Evolutionary conservation across 1,284 basidiomycete genomes (phyloP).

Genomic region (Xerocomus amazonicus): DNA sequence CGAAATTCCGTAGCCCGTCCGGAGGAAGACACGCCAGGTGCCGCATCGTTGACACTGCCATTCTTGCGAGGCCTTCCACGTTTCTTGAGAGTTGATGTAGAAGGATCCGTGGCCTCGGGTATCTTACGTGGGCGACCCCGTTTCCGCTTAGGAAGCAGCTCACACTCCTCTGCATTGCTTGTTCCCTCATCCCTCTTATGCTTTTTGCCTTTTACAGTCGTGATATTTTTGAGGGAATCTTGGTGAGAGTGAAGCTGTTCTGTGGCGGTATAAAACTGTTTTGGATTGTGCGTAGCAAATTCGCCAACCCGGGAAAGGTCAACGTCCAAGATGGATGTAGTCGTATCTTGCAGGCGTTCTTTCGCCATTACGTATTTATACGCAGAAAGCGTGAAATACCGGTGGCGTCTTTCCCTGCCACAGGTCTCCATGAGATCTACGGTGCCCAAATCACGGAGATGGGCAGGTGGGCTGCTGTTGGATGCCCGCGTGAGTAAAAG

Average conservation of each 20-base stretch:
- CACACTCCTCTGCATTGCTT: constrained; percentile 27
- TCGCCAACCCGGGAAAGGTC: constrained; percentile 51
- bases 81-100: constrained; percentile 19
- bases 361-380: constrained; percentile 53
- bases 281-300: constrained; percentile 43
- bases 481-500: constrained; percentile 68
- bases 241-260: constrained; percentile 43
- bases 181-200: constrained; percentile 23
- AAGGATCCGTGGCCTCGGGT: constrained; percentile 9
- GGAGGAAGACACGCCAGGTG: neutral
- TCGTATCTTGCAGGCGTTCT: constrained; percentile 54
- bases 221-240: constrained; percentile 42
- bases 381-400: constrained; percentile 68
- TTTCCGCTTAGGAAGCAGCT: constrained; percentile 33
- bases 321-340: constrained; percentile 40
- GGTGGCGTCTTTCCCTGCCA: constrained; percentile 76
- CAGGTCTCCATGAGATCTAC: constrained; percentile 67
- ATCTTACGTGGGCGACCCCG: constrained; percentile 38
- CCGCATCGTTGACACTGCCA: neutral
- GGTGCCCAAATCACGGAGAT: constrained; percentile 67
- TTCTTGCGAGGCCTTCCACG: constrained; percentile 37
- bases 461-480: constrained; percentile 57
- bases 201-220: constrained; percentile 27
- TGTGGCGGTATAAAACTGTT: constrained; percentile 52
- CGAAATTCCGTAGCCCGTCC: neutral